Base-by-base conservation (phyloP, 768 basidiomycete genomes). In the Lentinus brumalis region DNA sequence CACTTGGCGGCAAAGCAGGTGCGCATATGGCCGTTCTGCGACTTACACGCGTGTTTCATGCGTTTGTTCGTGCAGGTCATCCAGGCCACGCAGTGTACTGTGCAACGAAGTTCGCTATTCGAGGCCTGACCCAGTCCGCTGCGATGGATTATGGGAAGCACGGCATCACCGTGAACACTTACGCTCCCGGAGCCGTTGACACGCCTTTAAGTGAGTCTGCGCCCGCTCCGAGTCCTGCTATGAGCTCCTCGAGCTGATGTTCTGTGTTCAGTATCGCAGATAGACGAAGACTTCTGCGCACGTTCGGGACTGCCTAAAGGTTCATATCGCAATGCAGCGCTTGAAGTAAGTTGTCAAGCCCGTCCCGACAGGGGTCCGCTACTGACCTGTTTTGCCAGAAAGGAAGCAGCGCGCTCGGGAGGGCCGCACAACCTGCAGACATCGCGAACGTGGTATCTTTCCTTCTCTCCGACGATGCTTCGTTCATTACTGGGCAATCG, bases 381-480 rank as follows among this genome's bases (percentile, higher is more conserved):
- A 21, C 6, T 49, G 21, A 49, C 14, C 29, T 29, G 4, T 9
- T 9, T 10, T 49, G 8, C 1, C 9, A 49, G 46, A 12, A 6
- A 3, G 5, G 26, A 26, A 21, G 16, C 62, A 63, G 64, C 54
- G 62, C 63, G 39, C 59, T 70, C 6, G 65, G 67, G 2, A 64
- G 71, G 4, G 62, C 66, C 45, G 71, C 70, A 30, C 35, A 64
- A 26, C 73, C 73, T 0, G 72, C 73, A 47, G 72, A 74, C 54
- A 67, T 74, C 49, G 71, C 72, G 32, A 66, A 61, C 38, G 61
- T 73, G 14, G 73, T 73, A 1, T 69, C 71, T 1, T 74, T 67
- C 62, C 61, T 73, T n/a, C 71, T 65, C 15, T 72, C 72, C 4
- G 67, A 68, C n/a, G 66, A 72, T 35, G 65, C 67, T 7, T 55